These are phyloP conservation scores for Gossypium aridum DNA, from an alignment of 441 rosid species.

Conservation along the genomic window DNA sequence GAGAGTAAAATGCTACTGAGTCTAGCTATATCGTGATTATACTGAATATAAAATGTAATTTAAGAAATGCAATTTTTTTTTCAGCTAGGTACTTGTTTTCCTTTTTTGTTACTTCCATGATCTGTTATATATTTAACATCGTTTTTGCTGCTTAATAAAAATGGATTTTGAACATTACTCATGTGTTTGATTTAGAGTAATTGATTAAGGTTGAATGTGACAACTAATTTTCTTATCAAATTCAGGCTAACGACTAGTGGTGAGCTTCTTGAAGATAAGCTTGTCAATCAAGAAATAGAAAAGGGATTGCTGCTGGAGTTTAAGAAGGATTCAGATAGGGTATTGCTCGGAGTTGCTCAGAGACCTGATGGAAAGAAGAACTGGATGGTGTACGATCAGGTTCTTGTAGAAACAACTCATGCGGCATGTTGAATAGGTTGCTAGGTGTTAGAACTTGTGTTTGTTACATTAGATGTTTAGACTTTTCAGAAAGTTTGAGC, in stretches of 20 bases:
- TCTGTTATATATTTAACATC: not conserved
- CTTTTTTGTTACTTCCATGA: not conserved
- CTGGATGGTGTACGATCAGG: conserved; percentile 99
- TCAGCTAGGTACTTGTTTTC: not conserved
- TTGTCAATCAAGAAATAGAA: conserved; percentile 45
- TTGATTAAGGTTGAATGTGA: not conserved
- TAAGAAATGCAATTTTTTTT: not conserved
- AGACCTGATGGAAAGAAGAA: conserved; percentile 93
- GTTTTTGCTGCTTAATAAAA: not conserved
- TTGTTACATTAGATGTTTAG: not conserved
- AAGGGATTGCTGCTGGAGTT: conserved; percentile 83
- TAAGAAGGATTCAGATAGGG: conserved; percentile 74
- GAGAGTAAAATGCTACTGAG: not conserved
- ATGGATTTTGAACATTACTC: not conserved
- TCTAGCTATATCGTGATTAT: not conserved
- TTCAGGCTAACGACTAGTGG: conserved; percentile 50
- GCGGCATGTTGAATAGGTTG: conserved; percentile 40
- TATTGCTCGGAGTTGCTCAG: conserved; percentile 74
- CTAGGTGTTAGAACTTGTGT: conserved; percentile 34
- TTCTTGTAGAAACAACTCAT: conserved; percentile 43
- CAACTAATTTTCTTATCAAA: conserved; percentile 32
- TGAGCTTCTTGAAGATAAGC: conserved; percentile 66
- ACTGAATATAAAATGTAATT: not conserved
- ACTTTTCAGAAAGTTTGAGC: conserved; percentile 13
- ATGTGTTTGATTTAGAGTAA: not conserved